phyloP scores from a whole-genome alignment of 352 stramenopile genomes.

The Pythium scleroteichum region DNA sequence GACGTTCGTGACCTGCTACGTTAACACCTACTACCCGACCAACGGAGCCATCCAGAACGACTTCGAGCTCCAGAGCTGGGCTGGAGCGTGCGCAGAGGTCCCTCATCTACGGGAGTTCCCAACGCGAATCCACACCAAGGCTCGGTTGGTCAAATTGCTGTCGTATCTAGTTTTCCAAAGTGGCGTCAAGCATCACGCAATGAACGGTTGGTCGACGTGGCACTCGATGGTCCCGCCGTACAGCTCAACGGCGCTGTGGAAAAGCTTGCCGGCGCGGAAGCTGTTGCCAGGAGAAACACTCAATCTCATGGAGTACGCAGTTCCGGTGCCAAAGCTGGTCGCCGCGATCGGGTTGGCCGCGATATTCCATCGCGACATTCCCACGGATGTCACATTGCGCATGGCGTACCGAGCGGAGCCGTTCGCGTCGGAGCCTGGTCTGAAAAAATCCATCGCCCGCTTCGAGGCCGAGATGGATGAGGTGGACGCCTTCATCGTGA shows the following conservation, averaged over 20 bases:
- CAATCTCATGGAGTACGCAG: constrained; percentile 8
- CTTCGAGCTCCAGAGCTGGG: constrained; percentile 50
- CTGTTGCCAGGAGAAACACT: constrained; percentile 1
- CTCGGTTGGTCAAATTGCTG: constrained; percentile 30
- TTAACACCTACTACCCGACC: constrained; percentile 36
- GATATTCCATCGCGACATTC: neutral
- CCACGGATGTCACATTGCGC: neutral
- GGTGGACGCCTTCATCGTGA: constrained; percentile 2
- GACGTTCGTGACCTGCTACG: constrained; percentile 42
- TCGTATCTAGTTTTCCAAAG: constrained; percentile 44
- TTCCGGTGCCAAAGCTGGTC: neutral
- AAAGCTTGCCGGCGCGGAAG: constrained; percentile 20
- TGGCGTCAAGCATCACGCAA: constrained; percentile 44
- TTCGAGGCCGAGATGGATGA: neutral
- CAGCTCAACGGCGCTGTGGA: constrained; percentile 19
- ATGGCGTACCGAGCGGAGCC: neutral
- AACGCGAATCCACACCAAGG: constrained; percentile 15
- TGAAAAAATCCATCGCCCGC: neutral
- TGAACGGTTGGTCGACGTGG: constrained; percentile 48
- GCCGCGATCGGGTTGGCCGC: neutral
- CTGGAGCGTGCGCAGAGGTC: constrained; percentile 26
- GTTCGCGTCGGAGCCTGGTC: constrained; percentile 3
- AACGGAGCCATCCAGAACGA: constrained; percentile 31
- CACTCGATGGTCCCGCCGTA: constrained; percentile 26
- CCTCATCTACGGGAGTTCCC: constrained; percentile 39